These are phyloP conservation scores for Litchi chinensis DNA, from an alignment of 345 rosid genomes.

Conservation along the genomic window DNA sequence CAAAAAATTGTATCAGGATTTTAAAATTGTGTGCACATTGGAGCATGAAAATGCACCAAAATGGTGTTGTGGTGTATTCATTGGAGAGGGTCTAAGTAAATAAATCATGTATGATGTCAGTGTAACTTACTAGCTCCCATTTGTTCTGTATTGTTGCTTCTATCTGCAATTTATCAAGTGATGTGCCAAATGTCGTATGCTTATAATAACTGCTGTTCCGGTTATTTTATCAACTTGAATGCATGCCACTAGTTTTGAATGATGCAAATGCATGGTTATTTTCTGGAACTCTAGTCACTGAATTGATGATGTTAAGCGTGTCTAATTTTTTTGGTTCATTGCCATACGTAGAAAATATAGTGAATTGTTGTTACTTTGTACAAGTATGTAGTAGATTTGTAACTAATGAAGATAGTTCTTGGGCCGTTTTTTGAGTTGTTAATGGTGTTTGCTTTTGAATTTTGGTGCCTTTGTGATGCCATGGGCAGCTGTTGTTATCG, in stretches of 20 bases:
- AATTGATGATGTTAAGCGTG: not conserved
- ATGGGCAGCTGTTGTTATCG: not conserved
- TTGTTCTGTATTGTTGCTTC: not conserved
- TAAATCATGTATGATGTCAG: not conserved
- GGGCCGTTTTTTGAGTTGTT: not conserved
- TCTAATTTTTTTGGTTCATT: not conserved
- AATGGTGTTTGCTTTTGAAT: not conserved
- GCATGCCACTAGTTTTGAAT: not conserved
- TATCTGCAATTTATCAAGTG: not conserved
- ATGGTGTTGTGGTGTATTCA: too few relatives aligned
- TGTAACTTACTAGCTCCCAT: not conserved
- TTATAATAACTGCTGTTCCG: not conserved
- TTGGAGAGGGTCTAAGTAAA: constrained; percentile 55
- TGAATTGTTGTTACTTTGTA: not conserved
- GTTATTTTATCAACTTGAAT: not conserved
- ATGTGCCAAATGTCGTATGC: not conserved
- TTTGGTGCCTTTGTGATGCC: constrained; percentile 6
- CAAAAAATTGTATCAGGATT: too few relatives aligned
- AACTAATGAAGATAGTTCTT: not conserved
- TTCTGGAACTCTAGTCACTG: constrained; percentile 4
- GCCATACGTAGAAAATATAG: not conserved
- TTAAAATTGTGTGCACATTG: too few relatives aligned
- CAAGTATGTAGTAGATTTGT: not conserved
- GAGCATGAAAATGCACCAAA: too few relatives aligned
- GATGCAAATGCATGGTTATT: not conserved